Conservation (phyloP, 495 filamentous ascomycete species). For the Aspergillus biplanus region DNA sequence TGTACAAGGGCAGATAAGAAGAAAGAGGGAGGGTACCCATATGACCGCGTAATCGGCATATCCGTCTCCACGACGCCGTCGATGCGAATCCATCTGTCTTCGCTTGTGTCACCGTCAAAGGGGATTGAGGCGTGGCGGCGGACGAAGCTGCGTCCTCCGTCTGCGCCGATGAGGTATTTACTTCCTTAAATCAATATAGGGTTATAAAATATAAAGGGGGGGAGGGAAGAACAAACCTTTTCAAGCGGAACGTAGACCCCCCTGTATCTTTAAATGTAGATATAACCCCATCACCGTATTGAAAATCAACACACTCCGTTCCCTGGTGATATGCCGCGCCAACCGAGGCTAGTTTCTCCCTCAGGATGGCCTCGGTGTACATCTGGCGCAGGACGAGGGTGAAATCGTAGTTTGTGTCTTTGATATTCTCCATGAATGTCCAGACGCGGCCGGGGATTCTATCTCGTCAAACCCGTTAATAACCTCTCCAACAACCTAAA, state of each 20-base stretch:
- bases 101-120: constrained; percentile 47
- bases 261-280: neutral
- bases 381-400: constrained; percentile 16
- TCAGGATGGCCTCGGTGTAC: constrained; percentile 15
- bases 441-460: constrained; percentile 23
- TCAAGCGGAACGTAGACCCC: neutral
- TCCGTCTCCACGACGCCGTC: constrained; percentile 53
- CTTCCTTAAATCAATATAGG: constrained; percentile 1
- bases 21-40: constrained; percentile 9
- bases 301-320: constrained; percentile 14
- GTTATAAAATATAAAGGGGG: neutral
- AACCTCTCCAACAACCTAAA: no score
- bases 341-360: constrained; percentile 7
- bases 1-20: no score
- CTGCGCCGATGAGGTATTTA: constrained; percentile 52
- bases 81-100: constrained; percentile 54
- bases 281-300: constrained; percentile 4
- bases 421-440: constrained; percentile 25
- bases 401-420: constrained; percentile 14
- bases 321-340: constrained; percentile 2
- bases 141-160: constrained; percentile 51
- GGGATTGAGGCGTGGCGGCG: constrained; percentile 42
- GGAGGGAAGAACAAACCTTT: constrained; percentile 10
- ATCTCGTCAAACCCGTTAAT: neutral
- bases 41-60: constrained; percentile 38